Evolutionary conservation across 169 alveolate species (phyloP).

Genomic region (Pseudocohnilembus persalinus): DNA sequence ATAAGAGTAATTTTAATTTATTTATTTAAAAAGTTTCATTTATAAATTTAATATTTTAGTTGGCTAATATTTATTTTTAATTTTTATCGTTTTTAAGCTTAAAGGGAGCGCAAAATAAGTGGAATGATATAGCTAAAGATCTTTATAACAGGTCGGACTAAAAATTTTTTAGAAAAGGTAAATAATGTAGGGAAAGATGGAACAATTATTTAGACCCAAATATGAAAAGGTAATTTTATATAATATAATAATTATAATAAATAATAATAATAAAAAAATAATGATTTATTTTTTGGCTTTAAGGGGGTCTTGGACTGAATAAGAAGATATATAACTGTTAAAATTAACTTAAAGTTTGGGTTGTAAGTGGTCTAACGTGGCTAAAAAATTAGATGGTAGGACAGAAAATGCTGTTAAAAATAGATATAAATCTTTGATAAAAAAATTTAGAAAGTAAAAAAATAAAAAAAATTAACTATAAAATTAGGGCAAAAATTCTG

Average conservation of each 20-base stretch:
- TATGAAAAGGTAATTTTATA: conserved; percentile 69
- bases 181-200: conserved; percentile 91
- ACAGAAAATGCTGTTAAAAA: conserved; percentile 81
- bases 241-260: conserved; percentile 61
- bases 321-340: conserved; percentile 62
- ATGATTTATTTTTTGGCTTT: conserved; percentile 64
- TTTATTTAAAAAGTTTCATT: no score
- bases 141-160: conserved; percentile 44
- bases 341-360: conserved; percentile 54
- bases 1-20: not conserved
- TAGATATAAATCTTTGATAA: conserved; percentile 31
- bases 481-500: no score
- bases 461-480: not conserved
- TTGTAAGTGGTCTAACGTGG: conserved; percentile 68
- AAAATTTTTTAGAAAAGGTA: conserved; percentile 66
- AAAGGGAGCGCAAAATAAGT: conserved; percentile 49
- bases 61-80: no score
- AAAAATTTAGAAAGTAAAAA: no score
- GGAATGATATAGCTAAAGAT: conserved; percentile 76
- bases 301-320: conserved; percentile 58
- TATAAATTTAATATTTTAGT: no score
- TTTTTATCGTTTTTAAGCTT: conserved; percentile 2
- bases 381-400: conserved; percentile 61
- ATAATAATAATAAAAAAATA: conserved; percentile 51
- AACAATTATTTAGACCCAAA: conserved; percentile 81